Conservation (phyloP, 164 flowering plant species). For the Chimonanthus praecox region DNA sequence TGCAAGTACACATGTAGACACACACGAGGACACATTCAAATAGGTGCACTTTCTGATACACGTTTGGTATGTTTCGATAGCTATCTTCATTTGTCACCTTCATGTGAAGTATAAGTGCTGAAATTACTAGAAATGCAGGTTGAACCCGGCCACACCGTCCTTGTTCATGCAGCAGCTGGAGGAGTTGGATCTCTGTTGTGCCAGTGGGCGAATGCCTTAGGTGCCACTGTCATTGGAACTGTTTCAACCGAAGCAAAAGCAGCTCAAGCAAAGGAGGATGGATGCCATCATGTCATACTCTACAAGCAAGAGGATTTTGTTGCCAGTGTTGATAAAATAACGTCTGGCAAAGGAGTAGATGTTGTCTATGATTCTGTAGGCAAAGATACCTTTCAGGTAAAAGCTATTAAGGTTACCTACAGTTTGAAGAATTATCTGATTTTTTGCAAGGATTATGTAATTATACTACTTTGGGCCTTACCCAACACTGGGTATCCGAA, state of each 20-base stretch:
- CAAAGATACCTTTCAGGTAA: conserved; percentile 31
- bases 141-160: conserved; percentile 69
- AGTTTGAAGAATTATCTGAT: neutral
- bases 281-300: conserved; percentile 74
- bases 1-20: no score
- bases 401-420: neutral
- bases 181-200: conserved; percentile 87
- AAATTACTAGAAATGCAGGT: conserved; percentile 36
- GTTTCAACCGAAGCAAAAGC: conserved; percentile 87
- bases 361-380: conserved; percentile 35
- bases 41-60: neutral
- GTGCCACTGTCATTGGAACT: conserved; percentile 91
- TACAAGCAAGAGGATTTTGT: conserved; percentile 77
- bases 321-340: conserved; percentile 44
- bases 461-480: neutral
- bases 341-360: conserved; percentile 28
- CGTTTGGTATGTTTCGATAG: neutral
- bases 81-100: neutral
- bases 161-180: conserved; percentile 96
- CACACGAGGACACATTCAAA: neutral
- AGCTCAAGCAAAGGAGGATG: conserved; percentile 75
- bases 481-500: no score
- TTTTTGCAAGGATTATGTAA: neutral
- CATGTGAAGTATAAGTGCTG: neutral
- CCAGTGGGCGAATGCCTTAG: conserved; percentile 90